Conservation (phyloP, 2,329 filamentous ascomycete species). For the Fusarium fracticaudum region DNA sequence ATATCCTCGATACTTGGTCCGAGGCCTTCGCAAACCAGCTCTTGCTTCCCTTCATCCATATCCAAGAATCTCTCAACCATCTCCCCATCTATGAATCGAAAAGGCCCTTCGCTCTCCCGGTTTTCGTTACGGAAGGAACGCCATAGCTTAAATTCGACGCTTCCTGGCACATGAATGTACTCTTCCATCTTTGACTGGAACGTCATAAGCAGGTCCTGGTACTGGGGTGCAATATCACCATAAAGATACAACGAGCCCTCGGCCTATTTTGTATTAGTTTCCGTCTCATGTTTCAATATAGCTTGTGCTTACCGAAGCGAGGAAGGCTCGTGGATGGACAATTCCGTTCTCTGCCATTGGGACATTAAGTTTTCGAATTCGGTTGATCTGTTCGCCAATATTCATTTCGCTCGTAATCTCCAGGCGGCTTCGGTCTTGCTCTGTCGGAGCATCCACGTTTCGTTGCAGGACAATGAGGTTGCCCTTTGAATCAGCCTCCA, state of each 20-base stretch:
- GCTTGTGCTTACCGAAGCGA: conserved; percentile 77
- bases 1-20: conserved; percentile 71
- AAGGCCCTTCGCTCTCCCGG: conserved; percentile 79
- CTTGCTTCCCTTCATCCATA: conserved; percentile 67
- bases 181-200: conserved; percentile 78
- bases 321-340: conserved; percentile 83
- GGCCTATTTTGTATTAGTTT: conserved; percentile 62
- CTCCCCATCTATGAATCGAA: conserved; percentile 91
- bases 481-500: conserved; percentile 87
- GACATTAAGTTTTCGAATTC: conserved; percentile 79
- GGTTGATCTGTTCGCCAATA: conserved; percentile 93
- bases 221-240: conserved; percentile 75
- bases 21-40: conserved; percentile 62
- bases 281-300: background rate
- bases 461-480: conserved; percentile 85
- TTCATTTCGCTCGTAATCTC: conserved; percentile 83
- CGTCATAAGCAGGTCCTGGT: conserved; percentile 82
- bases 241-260: conserved; percentile 94
- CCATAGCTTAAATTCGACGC: conserved; percentile 80
- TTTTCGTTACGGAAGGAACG: conserved; percentile 82
- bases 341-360: conserved; percentile 70
- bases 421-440: conserved; percentile 76
- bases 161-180: conserved; percentile 73
- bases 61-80: conserved; percentile 87
- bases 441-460: conserved; percentile 76